A percentile compares a stretch with the other conserved stretches of the same genome.
phyloP scores from a whole-genome alignment of 1,284 basidiomycete species.

The Boletus semigastroideus region DNA sequence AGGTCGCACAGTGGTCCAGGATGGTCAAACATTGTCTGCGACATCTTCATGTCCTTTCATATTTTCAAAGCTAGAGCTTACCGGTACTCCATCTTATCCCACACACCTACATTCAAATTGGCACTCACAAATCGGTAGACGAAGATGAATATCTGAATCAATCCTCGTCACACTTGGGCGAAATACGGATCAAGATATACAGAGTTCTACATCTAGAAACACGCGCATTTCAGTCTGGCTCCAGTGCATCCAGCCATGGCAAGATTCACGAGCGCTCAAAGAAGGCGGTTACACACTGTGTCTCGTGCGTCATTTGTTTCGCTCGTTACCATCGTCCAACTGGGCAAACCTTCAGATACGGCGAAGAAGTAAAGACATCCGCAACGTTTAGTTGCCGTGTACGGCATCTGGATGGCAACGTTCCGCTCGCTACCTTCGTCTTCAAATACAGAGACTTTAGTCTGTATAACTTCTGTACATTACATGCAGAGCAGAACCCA shows the following conservation, averaged over 20 bases:
- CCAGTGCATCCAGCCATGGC: conserved; percentile 2
- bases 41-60: conserved; percentile 24
- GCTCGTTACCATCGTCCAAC: neutral
- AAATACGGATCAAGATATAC: conserved; percentile 21
- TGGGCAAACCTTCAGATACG: conserved; percentile 17
- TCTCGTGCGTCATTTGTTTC: conserved; percentile 29
- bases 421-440: conserved; percentile 26
- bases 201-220: conserved; percentile 7
- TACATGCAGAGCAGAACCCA: neutral
- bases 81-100: conserved; percentile 24
- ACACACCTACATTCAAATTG: neutral
- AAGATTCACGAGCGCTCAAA: conserved; percentile 40
- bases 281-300: conserved; percentile 37
- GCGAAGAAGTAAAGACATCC: conserved; percentile 12
- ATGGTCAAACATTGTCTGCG: conserved; percentile 4
- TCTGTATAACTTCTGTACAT: conserved; percentile 8
- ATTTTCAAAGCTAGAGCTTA: conserved; percentile 34
- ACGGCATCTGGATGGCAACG: conserved; percentile 14
- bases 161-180: conserved; percentile 18
- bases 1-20: conserved; percentile 9
- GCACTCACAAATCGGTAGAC: conserved; percentile 23
- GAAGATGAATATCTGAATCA: conserved; percentile 30
- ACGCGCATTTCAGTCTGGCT: neutral
- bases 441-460: conserved; percentile 33
- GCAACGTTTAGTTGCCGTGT: neutral